Conservation (phyloP, 2,329 filamentous ascomycete species). For the Alternaria incomplexa region DNA sequence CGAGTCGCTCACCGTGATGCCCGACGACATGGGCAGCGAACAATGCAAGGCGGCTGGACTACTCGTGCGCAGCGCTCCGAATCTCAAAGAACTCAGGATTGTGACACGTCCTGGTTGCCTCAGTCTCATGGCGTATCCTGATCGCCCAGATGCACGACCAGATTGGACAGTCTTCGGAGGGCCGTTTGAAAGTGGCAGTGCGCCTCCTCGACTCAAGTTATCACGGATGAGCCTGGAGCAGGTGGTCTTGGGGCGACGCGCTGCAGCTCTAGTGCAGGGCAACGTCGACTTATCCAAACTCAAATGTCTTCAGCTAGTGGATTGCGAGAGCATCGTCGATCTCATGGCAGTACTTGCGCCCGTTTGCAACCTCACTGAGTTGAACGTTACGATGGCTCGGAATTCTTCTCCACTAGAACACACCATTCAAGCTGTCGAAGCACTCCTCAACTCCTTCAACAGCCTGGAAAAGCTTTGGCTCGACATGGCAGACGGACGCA, state of each 20-base stretch:
- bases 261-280: not conserved
- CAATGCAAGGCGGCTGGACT: not conserved
- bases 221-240: not conserved
- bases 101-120: not conserved
- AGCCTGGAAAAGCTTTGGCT: not conserved
- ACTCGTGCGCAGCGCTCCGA: not conserved
- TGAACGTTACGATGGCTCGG: not conserved
- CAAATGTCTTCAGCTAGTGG: not conserved
- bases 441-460: not conserved
- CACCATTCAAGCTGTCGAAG: not conserved
- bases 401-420: not conserved
- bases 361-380: not conserved
- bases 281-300: not conserved
- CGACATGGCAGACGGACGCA: not conserved
- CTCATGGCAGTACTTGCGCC: not conserved
- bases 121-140: not conserved
- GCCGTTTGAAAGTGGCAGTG: not conserved
- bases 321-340: not conserved
- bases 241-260: not conserved
- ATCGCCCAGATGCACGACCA: not conserved
- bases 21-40: not conserved
- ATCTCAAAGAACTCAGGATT: not conserved
- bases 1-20: not conserved
- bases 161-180: not conserved
- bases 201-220: not conserved